phyloP scores from a whole-genome alignment of 768 basidiomycete genomes.

The Rhodotorula babjevae region DNA sequence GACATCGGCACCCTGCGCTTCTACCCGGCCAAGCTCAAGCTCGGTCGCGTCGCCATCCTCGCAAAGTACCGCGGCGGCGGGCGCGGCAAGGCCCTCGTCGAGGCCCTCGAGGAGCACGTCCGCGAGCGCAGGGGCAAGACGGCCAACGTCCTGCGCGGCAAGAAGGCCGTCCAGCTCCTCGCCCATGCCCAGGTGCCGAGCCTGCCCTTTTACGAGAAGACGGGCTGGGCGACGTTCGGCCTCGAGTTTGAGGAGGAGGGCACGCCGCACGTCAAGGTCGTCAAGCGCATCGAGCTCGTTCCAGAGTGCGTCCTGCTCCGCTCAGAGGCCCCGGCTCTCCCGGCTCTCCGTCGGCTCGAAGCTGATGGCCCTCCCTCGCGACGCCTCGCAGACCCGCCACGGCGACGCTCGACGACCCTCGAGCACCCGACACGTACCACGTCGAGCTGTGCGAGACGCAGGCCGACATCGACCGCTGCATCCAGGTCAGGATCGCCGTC shows the following conservation, averaged over 20 bases:
- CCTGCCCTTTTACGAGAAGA: conserved; percentile 3
- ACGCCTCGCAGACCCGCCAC: not conserved
- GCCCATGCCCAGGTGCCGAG: conserved; percentile 20
- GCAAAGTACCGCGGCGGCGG: conserved; percentile 2
- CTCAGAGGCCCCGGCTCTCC: no score
- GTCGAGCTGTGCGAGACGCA: not conserved
- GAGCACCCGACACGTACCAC: not conserved
- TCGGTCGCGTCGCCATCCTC: conserved; percentile 32
- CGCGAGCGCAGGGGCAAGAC: not conserved
- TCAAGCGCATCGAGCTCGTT: conserved; percentile 12
- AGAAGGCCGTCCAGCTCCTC: not conserved
- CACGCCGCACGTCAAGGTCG: conserved; percentile 25
- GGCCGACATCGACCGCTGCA: not conserved
- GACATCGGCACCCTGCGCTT: conserved; percentile 25
- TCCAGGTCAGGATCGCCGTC: conserved; percentile 19
- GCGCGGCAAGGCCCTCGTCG: conserved; percentile 9
- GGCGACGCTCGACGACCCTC: not conserved
- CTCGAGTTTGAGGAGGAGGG: conserved; percentile 30
- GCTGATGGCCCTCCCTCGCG: no score
- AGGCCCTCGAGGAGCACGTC: conserved; percentile 12
- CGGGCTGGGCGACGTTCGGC: conserved; percentile 12
- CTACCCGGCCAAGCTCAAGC: conserved; percentile 15
- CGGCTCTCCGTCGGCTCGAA: not conserved
- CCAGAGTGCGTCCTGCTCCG: conserved; percentile 9
- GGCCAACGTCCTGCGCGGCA: not conserved